A percentile compares a stretch with the other conserved stretches of the same genome.
These are phyloP conservation scores for Fusarium redolens DNA, from an alignment of 2,329 filamentous ascomycete genomes.

Conservation along the genomic window DNA sequence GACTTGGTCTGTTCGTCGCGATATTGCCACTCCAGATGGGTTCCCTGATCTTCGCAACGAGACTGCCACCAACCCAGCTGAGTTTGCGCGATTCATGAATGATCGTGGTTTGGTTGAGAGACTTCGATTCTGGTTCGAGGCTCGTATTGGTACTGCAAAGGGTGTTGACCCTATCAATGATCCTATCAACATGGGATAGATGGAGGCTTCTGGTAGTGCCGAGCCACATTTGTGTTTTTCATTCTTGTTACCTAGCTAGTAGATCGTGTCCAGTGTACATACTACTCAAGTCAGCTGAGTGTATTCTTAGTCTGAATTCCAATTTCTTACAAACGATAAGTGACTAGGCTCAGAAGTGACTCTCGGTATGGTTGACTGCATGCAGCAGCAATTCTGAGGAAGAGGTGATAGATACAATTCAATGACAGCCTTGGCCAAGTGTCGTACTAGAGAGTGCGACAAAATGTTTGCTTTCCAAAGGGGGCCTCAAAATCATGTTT, in stretches of 20 bases:
- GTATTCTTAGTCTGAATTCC: neutral
- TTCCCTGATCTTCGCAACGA: slow-evolving; percentile 14
- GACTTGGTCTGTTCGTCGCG: slow-evolving; percentile 22
- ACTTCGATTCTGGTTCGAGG: slow-evolving; percentile 23
- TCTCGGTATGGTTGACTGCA: accelerated
- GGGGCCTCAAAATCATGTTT: accelerated
- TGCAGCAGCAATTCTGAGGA: neutral
- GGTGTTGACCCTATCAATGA: neutral
- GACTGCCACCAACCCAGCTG: slow-evolving; percentile 17
- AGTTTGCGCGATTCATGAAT: slow-evolving; percentile 18
- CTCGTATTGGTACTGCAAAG: slow-evolving; percentile 4
- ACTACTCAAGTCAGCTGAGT: neutral
- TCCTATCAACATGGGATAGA: neutral
- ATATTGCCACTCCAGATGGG: neutral
- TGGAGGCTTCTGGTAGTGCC: accelerated
- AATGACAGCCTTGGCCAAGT: accelerated
- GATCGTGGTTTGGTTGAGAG: slow-evolving; percentile 16
- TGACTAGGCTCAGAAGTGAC: neutral
- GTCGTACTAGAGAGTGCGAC: accelerated
- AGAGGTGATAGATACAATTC: accelerated
- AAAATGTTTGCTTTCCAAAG: accelerated
- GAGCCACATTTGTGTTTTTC: neutral
- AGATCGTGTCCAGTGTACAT: neutral
- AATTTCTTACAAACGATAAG: neutral
- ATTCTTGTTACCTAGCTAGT: neutral